Evolutionary conservation across 169 alveolate species (phyloP), one percentile per base, ranked within the genome.

Genomic region (Cyclospora cayetanensis): DNA sequence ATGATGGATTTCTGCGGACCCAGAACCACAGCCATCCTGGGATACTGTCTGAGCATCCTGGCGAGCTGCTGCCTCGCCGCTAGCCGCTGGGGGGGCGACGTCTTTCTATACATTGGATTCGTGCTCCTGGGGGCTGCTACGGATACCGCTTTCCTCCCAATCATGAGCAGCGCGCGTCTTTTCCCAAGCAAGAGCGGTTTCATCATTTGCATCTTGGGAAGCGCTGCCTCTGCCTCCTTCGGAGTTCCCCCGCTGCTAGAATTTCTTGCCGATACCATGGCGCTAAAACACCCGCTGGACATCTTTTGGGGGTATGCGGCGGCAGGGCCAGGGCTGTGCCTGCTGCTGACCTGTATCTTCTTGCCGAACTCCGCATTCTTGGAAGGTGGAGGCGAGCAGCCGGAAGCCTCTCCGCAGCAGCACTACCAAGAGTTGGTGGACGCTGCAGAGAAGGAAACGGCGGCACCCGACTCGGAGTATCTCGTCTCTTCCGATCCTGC

Each of bases 1-100:
- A 77, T 90, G 55, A 60, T 91, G 86, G 95, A 93, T 76, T 91
- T 60, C 68, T 50, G 84, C 42, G 95, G 95, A 0, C 95, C 95
- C 29, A 83, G 90, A 87, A 43, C 34, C 42, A 87, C 95, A 20
- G 94, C 94, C 4, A 46, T 77, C 52, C 60, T 91, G 42, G 95
- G 95, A 20, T 93, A 93, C 31, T 12, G 42, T 18, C 88, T 91
- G 76, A 76, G 80, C 46, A 46, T 91, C 70, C 50, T 72, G 37
- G 91, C 72, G 2, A 53, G 93, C 25, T 76, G 93, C 93, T 27
- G 91, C 43, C 83, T 93, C 37, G 79, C 91, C 42, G 92, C 94
- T 5, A 65, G 74, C 46, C 15, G 42, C 18, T 12, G 53, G 43
- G 31, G 20, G 27, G 43, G 66, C 90, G 35, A 68, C 89, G 27